Evolutionary conservation across 352 stramenopile genomes (phyloP).

Genomic region (Blastocystis sp.): DNA sequence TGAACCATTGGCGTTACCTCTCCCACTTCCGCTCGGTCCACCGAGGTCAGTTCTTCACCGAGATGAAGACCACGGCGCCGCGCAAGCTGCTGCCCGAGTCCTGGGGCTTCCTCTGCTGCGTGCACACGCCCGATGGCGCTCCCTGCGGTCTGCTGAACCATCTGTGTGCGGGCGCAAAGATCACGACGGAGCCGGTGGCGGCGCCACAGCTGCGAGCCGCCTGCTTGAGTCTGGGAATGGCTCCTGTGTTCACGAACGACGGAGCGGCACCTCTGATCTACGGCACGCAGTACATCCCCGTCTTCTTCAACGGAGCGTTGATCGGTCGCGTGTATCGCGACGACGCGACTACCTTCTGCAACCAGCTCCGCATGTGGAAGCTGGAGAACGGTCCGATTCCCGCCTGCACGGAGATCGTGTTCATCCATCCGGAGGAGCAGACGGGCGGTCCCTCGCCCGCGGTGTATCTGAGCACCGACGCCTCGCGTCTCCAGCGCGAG

Average conservation of each 20-base stretch:
- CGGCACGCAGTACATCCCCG: slow-evolving; percentile 26
- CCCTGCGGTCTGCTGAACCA: slow-evolving; percentile 96
- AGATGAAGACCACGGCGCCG: slow-evolving; percentile 98
- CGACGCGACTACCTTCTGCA: neutral
- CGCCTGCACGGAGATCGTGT: neutral
- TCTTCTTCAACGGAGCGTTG: slow-evolving; percentile 32
- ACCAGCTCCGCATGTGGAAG: slow-evolving; percentile 40
- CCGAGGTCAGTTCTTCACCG: slow-evolving; percentile 95
- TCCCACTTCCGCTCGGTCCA: slow-evolving; percentile 96
- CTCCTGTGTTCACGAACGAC: neutral
- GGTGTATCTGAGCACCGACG: slow-evolving; percentile 88
- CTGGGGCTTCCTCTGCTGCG: slow-evolving; percentile 96
- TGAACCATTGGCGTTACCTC: slow-evolving; percentile 97
- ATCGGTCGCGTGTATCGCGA: neutral
- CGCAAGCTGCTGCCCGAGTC: slow-evolving; percentile 93
- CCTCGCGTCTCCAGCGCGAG: slow-evolving; percentile 80
- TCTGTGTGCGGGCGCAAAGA: slow-evolving; percentile 70
- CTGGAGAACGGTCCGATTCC: neutral
- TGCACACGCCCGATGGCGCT: slow-evolving; percentile 87
- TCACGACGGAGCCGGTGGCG: slow-evolving; percentile 35
- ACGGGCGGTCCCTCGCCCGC: slow-evolving; percentile 85
- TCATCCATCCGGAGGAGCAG: slow-evolving; percentile 51
- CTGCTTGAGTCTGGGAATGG: slow-evolving; percentile 9
- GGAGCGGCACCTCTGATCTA: neutral
- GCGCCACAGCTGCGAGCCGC: neutral